Conservation (phyloP, 129 eudicot genomes). For the Ambrosia trifida region DNA sequence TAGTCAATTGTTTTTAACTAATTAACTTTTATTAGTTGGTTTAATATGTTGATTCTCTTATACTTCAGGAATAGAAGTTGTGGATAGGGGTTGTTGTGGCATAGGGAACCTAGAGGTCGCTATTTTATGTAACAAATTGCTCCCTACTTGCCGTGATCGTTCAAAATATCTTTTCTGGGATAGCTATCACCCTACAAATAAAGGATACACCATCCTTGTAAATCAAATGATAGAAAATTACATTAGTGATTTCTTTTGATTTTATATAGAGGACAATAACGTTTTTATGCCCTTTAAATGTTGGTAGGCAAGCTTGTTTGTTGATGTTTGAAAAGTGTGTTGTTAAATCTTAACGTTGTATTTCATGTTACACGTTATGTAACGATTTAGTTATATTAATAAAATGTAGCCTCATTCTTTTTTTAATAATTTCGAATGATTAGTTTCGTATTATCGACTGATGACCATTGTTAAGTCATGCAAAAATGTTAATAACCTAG, state of each 20-base stretch:
- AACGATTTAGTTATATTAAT: neutral
- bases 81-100: conserved; percentile 62
- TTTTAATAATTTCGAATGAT: too few species aligned
- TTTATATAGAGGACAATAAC: neutral
- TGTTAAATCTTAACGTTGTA: neutral
- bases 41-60: conserved; percentile 22
- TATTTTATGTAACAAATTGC: conserved; percentile 35
- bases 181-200: conserved; percentile 58
- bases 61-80: conserved; percentile 24
- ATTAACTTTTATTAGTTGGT: neutral
- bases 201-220: conserved; percentile 44
- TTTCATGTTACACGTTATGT: neutral
- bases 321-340: neutral
- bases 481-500: too few species aligned
- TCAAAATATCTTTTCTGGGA: conserved; percentile 61
- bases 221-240: neutral
- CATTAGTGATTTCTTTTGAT: neutral
- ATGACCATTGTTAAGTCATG: too few species aligned
- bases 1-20: neutral
- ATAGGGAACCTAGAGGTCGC: conserved; percentile 52
- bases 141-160: conserved; percentile 35
- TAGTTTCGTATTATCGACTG: too few species aligned
- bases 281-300: neutral
- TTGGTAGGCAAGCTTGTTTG: neutral
- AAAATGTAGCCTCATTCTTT: neutral